Base-by-base conservation (phyloP, 495 filamentous ascomycete genomes). In the Penicilliopsis zonata region DNA sequence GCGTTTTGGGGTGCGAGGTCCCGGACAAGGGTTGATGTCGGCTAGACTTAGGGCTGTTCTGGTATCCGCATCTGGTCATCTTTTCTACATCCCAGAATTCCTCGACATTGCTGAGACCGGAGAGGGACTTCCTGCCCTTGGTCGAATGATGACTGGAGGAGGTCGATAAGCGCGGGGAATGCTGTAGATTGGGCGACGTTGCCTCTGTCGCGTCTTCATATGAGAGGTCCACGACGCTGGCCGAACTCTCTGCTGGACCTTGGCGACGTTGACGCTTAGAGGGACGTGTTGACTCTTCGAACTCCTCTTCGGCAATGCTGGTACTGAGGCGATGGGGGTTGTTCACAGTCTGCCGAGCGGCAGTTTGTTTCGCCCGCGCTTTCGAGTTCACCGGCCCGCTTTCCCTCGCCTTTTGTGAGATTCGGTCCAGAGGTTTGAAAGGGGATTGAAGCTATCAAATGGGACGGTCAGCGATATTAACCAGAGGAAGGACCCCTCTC, bases 301-400 rank as follows among this genome's bases (percentile, higher is more conserved):
- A 33, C 2, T 37, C 40, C 15, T 40, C 18, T n/a, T n/a, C n/a
- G n/a, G n/a, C n/a, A n/a, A n/a, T n/a, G n/a, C n/a, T n/a, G n/a
- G n/a, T n/a, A n/a, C n/a, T n/a, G n/a, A n/a, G n/a, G n/a, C n/a
- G n/a, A n/a, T n/a, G 5, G 15, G 15, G 26, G 12, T 28, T 12
- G 26, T 28, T 12, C 15, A 10, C 26, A 4, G 26, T 5, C n/a
- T 28, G 15, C 5, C 26, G n/a, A 24, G 21, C n/a, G n/a, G n/a
- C n/a, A n/a, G n/a, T n/a, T n/a, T 12, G 3, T 31, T 19, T 38
- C 33, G 38, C 2, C 27, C 47, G 49, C 9, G 52, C 49, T 18
- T 31, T 42, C 3, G 52, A 54, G 30, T 53, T 56, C 14, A 61
- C 46, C n/a, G 61, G 53, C 5, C 58, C 59, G 34, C 59, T 66